A percentile compares a stretch with the other conserved stretches of the same genome.
These are phyloP conservation scores for Solanum pimpinellifolium DNA, from an alignment of 257 asterid genomes.

Conservation along the genomic window DNA sequence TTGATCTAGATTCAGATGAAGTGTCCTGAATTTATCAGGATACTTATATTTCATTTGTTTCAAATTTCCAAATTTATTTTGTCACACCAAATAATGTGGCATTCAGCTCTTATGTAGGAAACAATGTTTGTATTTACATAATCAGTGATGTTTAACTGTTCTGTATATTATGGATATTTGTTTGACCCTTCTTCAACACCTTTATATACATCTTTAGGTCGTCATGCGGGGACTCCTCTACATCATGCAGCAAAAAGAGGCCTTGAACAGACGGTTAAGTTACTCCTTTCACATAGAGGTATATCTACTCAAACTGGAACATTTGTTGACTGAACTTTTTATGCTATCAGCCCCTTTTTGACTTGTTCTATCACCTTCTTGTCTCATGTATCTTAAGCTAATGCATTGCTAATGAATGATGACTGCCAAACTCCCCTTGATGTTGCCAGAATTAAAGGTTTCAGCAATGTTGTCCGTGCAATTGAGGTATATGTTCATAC, in stretches of 20 bases:
- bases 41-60: neutral
- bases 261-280: constrained; percentile 76
- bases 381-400: constrained; percentile 42
- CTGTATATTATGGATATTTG: neutral
- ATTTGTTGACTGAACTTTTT: neutral
- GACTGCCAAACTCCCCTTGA: constrained; percentile 93
- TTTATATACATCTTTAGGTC: constrained; percentile 35
- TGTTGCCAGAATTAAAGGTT: constrained; percentile 82
- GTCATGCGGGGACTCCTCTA: constrained; percentile 84
- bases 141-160: neutral
- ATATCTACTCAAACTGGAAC: neutral
- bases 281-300: constrained; percentile 94
- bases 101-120: neutral
- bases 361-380: neutral
- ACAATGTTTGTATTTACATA: neutral
- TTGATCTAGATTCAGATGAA: neutral
- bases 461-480: constrained; percentile 67
- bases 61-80: neutral
- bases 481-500: constrained; percentile 56
- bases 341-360: neutral
- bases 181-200: neutral
- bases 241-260: constrained; percentile 99
- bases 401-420: constrained; percentile 78
- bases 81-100: neutral
- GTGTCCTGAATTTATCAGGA: neutral